Percentiles rank a stretch among this genome's conserved stretches.
Evolutionary conservation across 1,284 basidiomycete genomes (phyloP).

Genomic region (Paramarasmius palmivorus): DNA sequence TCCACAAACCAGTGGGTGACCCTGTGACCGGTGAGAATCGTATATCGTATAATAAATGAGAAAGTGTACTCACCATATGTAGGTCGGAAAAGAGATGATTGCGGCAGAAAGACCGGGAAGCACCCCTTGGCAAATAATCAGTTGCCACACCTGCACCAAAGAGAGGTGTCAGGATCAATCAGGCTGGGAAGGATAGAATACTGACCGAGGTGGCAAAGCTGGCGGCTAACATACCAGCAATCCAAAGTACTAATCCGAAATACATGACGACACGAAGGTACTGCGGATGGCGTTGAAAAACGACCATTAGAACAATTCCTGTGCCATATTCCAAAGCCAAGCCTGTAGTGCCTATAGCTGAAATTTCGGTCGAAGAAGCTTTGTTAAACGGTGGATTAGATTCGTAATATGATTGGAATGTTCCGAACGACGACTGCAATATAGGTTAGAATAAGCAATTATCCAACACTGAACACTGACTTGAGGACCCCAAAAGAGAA

Average conservation of each 20-base stretch:
- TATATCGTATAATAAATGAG: too few species aligned
- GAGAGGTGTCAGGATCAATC: neutral
- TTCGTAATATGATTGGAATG: neutral
- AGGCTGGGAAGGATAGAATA: too few species aligned
- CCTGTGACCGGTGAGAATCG: neutral
- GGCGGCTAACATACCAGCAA: neutral
- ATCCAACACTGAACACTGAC: neutral
- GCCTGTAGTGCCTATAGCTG: neutral
- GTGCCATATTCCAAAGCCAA: neutral
- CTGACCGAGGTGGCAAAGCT: neutral
- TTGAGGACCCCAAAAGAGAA: conserved; percentile 1
- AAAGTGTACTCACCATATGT: neutral
- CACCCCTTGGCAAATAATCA: neutral
- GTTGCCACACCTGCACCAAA: neutral
- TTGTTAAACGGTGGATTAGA: neutral
- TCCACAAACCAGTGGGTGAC: neutral
- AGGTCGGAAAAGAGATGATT: neutral
- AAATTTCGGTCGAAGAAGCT: neutral
- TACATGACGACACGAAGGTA: neutral
- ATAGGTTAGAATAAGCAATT: too few species aligned
- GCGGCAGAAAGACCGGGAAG: neutral
- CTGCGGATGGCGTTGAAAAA: neutral
- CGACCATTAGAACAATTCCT: neutral
- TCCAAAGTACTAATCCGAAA: neutral
- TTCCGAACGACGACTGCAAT: neutral